These are phyloP conservation scores for Plasmodium vinckei DNA, from an alignment of 169 alveolate genomes.

Conservation along the genomic window DNA sequence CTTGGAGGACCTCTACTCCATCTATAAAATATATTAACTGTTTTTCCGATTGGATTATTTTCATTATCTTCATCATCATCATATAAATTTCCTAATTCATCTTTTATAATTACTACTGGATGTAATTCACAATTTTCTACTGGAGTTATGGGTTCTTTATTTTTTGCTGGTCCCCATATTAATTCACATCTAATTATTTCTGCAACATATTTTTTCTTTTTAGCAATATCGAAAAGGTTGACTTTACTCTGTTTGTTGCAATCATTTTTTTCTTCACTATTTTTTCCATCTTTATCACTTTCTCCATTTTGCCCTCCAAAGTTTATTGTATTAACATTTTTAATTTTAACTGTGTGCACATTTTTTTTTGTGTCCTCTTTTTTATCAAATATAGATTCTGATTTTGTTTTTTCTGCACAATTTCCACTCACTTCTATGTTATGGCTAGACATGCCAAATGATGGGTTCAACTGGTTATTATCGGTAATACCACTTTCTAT, in stretches of 20 bases:
- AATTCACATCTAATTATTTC: constrained; percentile 80
- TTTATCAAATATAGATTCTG: background rate
- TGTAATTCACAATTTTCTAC: constrained; percentile 87
- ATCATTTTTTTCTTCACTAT: background rate
- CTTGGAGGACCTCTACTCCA: constrained; percentile 88
- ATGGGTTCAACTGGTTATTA: no score
- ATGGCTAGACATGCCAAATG: no score
- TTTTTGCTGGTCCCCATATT: constrained; percentile 78
- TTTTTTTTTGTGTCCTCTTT: background rate
- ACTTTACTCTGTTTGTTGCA: constrained; percentile 1
- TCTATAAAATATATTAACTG: constrained; percentile 78
- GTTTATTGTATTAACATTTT: no score
- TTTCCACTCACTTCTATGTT: no score
- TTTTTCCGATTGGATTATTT: constrained; percentile 76
- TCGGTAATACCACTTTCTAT: no score
- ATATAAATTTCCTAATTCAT: constrained; percentile 79
- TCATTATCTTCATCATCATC: constrained; percentile 80
- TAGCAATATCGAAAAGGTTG: constrained; percentile 12
- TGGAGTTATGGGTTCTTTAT: constrained; percentile 82
- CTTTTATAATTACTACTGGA: constrained; percentile 84
- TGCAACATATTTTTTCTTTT: constrained; percentile 44
- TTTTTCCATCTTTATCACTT: background rate
- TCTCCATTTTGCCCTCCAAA: background rate
- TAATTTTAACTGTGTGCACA: no score
- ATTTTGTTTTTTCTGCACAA: no score